Evolutionary conservation across 2,329 filamentous ascomycete genomes (phyloP).

Genomic region (Chalaropsis thielavioides): DNA sequence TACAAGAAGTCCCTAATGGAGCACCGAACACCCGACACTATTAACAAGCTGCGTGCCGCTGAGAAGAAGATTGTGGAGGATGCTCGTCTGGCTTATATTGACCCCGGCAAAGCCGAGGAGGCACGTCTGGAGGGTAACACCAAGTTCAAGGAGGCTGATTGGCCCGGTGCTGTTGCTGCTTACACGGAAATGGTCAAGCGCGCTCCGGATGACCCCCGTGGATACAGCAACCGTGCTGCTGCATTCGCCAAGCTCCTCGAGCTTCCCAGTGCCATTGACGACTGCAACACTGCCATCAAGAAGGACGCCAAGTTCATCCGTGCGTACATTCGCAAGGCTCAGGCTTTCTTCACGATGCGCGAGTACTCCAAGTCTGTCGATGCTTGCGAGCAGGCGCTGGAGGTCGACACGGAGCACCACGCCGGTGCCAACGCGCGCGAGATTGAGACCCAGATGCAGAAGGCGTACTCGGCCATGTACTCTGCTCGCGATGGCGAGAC

Average conservation of each 20-base stretch:
- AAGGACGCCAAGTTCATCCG: slow-evolving; percentile 85
- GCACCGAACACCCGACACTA: slow-evolving; percentile 86
- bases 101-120: slow-evolving; percentile 85
- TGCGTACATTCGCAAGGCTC: slow-evolving; percentile 90
- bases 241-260: slow-evolving; percentile 94
- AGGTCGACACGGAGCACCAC: slow-evolving; percentile 56
- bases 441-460: slow-evolving; percentile 88
- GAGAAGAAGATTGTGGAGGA: slow-evolving; percentile 73
- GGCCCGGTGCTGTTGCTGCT: slow-evolving; percentile 84
- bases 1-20: slow-evolving; percentile 92
- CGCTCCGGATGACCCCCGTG: slow-evolving; percentile 77
- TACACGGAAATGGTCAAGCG: slow-evolving; percentile 97
- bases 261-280: slow-evolving; percentile 83
- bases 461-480: slow-evolving; percentile 83
- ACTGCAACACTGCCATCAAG: slow-evolving; percentile 85
- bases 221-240: slow-evolving; percentile 93
- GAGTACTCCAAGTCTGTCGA: slow-evolving; percentile 94
- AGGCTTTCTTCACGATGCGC: slow-evolving; percentile 92
- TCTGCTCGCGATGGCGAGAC: slow-evolving; percentile 82
- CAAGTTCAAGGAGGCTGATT: slow-evolving; percentile 94
- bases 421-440: slow-evolving; percentile 69
- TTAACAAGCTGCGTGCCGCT: slow-evolving; percentile 78
- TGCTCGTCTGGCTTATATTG: slow-evolving; percentile 68
- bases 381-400: slow-evolving; percentile 64
- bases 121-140: slow-evolving; percentile 87